Evolutionary conservation across 352 stramenopile genomes (phyloP).

Genomic region (Phytophthora rubi): DNA sequence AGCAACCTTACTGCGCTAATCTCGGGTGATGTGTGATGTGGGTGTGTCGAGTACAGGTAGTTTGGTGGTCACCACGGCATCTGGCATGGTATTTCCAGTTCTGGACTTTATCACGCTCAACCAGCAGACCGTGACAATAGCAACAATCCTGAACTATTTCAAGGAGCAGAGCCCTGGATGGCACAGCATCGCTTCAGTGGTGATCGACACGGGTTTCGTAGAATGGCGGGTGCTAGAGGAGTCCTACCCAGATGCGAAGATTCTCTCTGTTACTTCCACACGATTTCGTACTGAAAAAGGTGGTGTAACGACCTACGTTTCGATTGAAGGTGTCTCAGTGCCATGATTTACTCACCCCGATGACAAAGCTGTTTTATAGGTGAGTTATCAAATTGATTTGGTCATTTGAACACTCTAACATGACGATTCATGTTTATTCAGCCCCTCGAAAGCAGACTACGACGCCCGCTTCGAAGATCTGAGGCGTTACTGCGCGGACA

Average conservation of each 20-base stretch:
- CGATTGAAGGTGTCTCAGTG: conserved; percentile 16
- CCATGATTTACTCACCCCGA: not conserved
- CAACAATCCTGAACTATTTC: too few relatives aligned
- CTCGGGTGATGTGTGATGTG: too few relatives aligned
- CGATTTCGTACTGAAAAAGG: conserved; percentile 26
- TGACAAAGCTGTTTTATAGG: conserved; percentile 24
- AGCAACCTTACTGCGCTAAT: not conserved
- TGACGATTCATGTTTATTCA: not conserved
- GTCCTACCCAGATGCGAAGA: conserved; percentile 6
- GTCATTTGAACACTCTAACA: conserved; percentile 3
- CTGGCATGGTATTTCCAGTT: too few relatives aligned
- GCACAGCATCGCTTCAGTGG: too few relatives aligned
- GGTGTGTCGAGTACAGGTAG: too few relatives aligned
- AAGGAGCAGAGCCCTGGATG: too few relatives aligned
- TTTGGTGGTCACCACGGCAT: too few relatives aligned
- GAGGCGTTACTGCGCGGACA: conserved; percentile 4
- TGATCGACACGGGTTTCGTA: too few relatives aligned
- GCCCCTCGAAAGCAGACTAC: conserved; percentile 5
- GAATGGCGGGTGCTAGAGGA: too few relatives aligned
- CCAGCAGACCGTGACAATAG: too few relatives aligned
- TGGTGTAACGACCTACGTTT: conserved; percentile 12
- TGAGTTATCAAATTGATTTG: conserved; percentile 1
- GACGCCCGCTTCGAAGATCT: not conserved
- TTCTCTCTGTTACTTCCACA: conserved; percentile 30
- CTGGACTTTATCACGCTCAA: too few relatives aligned